Conservation (phyloP, 345 rosid genomes). For the Litchi chinensis region DNA sequence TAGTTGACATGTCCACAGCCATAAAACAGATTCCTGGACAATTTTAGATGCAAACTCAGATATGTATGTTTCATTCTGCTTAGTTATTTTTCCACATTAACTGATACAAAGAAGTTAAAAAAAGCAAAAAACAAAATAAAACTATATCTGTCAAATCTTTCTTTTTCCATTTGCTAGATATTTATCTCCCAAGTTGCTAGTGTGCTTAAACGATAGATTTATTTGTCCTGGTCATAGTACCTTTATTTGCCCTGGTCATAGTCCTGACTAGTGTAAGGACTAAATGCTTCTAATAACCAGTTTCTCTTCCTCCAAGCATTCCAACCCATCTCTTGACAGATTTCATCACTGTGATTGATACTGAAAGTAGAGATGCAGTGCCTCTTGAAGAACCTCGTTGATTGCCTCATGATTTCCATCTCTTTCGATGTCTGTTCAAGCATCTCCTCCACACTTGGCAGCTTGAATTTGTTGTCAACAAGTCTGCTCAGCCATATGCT, state of each 20-base stretch:
- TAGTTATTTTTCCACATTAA: not conserved
- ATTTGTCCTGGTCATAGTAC: constrained; percentile 37
- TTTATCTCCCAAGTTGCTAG: not conserved
- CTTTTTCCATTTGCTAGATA: not conserved
- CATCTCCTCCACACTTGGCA: constrained; percentile 72
- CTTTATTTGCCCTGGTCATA: constrained; percentile 30
- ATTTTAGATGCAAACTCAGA: not conserved
- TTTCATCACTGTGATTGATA: constrained; percentile 79
- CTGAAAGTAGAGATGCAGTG: constrained; percentile 91
- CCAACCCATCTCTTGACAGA: constrained; percentile 86
- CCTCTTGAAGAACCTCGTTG: constrained; percentile 76
- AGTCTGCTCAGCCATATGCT: constrained; percentile 72
- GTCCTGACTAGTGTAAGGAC: constrained; percentile 73
- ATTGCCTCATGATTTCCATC: constrained; percentile 56
- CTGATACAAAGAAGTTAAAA: constrained; percentile 1
- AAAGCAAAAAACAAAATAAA: not conserved
- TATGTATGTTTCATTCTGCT: not conserved
- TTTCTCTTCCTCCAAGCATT: constrained; percentile 66
- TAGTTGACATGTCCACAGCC: not conserved
- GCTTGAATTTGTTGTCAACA: constrained; percentile 54
- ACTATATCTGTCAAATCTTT: not conserved
- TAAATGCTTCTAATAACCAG: constrained; percentile 70
- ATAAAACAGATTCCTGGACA: not conserved
- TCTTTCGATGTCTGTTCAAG: constrained; percentile 54
- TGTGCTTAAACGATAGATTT: no score